A percentile compares a stretch with the other conserved stretches of the same genome.
Evolutionary conservation across 2,329 filamentous ascomycete genomes (phyloP).

Genomic region (Hirsutella minnesotensis): DNA sequence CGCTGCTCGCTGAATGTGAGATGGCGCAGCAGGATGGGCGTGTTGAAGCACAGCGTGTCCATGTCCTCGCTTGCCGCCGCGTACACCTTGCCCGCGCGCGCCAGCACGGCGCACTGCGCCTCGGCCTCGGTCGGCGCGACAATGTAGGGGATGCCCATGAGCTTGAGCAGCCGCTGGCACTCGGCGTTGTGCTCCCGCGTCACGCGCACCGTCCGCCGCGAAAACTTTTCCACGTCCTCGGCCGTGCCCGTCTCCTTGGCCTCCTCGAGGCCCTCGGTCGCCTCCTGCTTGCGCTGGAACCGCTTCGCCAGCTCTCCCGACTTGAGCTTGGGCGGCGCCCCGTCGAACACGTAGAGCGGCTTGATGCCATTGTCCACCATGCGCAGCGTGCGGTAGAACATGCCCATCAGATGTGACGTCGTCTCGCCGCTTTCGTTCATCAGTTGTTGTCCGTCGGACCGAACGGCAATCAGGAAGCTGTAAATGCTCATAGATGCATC

Average conservation of each 20-base stretch:
- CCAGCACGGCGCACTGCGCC: constrained; percentile 86
- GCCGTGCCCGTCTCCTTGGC: constrained; percentile 95
- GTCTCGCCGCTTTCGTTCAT: constrained; percentile 93
- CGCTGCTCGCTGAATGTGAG: constrained; percentile 94
- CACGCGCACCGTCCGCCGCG: constrained; percentile 79
- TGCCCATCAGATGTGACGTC: constrained; percentile 96
- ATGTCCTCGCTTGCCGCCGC: constrained; percentile 96
- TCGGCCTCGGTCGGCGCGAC: constrained; percentile 94
- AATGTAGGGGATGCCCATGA: constrained; percentile 95
- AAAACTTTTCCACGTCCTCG: constrained; percentile 97
- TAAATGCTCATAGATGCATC: constrained; percentile 89
- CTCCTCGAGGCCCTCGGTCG: constrained; percentile 80
- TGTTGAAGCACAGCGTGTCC: constrained; percentile 93
- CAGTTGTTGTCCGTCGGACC: constrained; percentile 91
- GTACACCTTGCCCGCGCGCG: constrained; percentile 87
- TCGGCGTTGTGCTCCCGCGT: constrained; percentile 96
- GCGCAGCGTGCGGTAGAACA: constrained; percentile 97
- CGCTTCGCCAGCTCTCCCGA: constrained; percentile 94
- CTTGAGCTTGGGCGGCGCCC: constrained; percentile 92
- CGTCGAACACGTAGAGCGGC: constrained; percentile 95
- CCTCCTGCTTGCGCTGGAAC: constrained; percentile 88
- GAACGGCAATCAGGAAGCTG: constrained; percentile 94
- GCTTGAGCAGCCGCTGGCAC: constrained; percentile 77
- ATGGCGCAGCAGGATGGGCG: constrained; percentile 82
- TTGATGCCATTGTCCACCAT: constrained; percentile 99